Conservation (phyloP, 495 filamentous ascomycete species). For the Penicillium alfredii region DNA sequence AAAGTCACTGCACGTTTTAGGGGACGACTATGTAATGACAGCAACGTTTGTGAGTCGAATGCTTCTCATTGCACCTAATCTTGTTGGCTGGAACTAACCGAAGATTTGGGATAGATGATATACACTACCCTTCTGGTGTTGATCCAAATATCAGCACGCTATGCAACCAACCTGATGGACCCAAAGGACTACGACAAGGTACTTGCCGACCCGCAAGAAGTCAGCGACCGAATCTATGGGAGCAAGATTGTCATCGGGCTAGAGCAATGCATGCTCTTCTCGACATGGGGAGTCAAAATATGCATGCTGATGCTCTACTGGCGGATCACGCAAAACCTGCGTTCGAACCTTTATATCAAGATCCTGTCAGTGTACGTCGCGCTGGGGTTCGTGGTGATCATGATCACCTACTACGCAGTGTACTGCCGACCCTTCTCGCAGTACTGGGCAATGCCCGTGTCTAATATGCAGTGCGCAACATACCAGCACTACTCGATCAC, state of each 20-base stretch:
- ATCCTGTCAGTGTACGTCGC: conserved; percentile 48
- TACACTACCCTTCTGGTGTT: conserved; percentile 50
- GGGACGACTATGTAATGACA: conserved; percentile 55
- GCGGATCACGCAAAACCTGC: conserved; percentile 36
- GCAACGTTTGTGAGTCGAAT: conserved; percentile 42
- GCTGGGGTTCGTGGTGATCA: conserved; percentile 52
- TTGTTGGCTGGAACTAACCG: neutral
- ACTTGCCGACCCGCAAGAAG: conserved; percentile 36
- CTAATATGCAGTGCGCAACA: conserved; percentile 31
- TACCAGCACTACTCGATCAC: conserved; percentile 54
- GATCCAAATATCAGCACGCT: conserved; percentile 52
- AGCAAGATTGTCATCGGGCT: conserved; percentile 49
- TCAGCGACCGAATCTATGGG: conserved; percentile 40
- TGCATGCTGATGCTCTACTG: conserved; percentile 49
- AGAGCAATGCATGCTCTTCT: conserved; percentile 47
- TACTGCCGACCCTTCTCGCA: conserved; percentile 57
- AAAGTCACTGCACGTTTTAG: conserved; percentile 13
- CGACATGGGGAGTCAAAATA: conserved; percentile 45
- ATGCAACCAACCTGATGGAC: conserved; percentile 54
- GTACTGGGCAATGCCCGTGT: conserved; percentile 52
- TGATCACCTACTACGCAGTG: conserved; percentile 57
- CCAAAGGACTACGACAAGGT: conserved; percentile 45
- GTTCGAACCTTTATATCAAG: conserved; percentile 44
- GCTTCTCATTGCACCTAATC: neutral
- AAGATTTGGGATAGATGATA: conserved; percentile 27